Base-by-base conservation (phyloP, 306 rosid genomes). In the Vachellia pachyceras region DNA sequence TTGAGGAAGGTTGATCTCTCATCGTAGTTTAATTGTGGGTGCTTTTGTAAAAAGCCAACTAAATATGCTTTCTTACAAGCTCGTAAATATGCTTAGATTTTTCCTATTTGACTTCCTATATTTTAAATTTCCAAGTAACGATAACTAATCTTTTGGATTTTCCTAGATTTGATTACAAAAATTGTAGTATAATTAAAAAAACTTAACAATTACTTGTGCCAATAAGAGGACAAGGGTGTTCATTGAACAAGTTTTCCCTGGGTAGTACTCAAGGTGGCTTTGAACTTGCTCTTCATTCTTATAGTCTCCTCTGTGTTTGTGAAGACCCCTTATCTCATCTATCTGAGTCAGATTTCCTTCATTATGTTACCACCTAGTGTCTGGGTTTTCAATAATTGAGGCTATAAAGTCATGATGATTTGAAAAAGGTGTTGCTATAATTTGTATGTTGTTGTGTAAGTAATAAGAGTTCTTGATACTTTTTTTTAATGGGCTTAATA, bases 291-390 rank as follows among this genome's bases (percentile, higher is more conserved):
- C 71, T 52, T 52, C 44, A 33, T 54, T 5, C 44, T n/a, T 22
- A 8, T 40, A 20, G 17, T 49, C 40, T 65, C 73, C 45, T 33
- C 65, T 33, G 71, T 71, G 29, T 52, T 39, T 45, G 72, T 61
- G 50, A 5, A 17, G 47, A 5, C 3, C 75, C 79, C 41, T 71
- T 75, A 36, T 65, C 44, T 49, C n/a, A 25, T 72, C 5, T 70
- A 23, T 70, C 25, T 42, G 50, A 17, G 11, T 70, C 36, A 23
- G 49, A 45, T 20, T 20, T 6, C 25, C 61, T 72, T 42, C 17
- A 36, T 52, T 15, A 33, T 80, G 75, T 76, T 50, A 42, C 57
- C 7, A 35, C 50, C 7, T 47, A 39, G 49, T 61, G 47, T 76
- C 35, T 42, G 14, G 22, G 68, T 50, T 42, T 65, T 46, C 46